A percentile compares a stretch with the other conserved stretches of the same genome.
These are phyloP conservation scores for Penicillium pancosmium DNA, from an alignment of 495 filamentous ascomycete genomes.

Conservation along the genomic window DNA sequence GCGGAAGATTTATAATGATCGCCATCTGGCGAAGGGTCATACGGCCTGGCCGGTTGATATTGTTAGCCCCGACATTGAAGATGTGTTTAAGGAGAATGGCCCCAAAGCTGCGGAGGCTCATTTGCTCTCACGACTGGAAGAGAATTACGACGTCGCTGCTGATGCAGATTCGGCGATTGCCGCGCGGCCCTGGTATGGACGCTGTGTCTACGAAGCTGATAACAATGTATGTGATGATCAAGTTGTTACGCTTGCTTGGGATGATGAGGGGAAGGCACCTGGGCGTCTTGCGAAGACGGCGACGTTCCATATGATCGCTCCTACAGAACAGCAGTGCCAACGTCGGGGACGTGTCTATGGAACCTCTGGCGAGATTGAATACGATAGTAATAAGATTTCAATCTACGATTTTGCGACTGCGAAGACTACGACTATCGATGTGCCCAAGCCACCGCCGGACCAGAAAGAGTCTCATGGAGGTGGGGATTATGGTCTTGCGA, in stretches of 20 bases:
- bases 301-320: slow-evolving; percentile 90
- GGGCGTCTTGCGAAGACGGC: slow-evolving; percentile 73
- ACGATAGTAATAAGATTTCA: slow-evolving; percentile 54
- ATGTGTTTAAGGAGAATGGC: slow-evolving; percentile 35
- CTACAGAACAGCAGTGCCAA: slow-evolving; percentile 83
- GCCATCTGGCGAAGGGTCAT: slow-evolving; percentile 60
- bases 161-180: slow-evolving; percentile 57
- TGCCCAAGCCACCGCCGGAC: slow-evolving; percentile 40
- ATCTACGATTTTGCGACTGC: slow-evolving; percentile 44
- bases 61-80: slow-evolving; percentile 89
- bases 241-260: slow-evolving; percentile 82
- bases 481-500: slow-evolving; percentile 80
- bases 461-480: slow-evolving; percentile 69
- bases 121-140: slow-evolving; percentile 50
- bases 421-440: slow-evolving; percentile 26
- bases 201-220: slow-evolving; percentile 90
- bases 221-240: slow-evolving; percentile 93
- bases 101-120: slow-evolving; percentile 26
- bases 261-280: slow-evolving; percentile 48
- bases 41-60: slow-evolving; percentile 83
- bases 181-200: slow-evolving; percentile 78
- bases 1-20: slow-evolving; percentile 71
- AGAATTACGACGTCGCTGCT: slow-evolving; percentile 63
- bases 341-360: slow-evolving; percentile 84
- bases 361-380: slow-evolving; percentile 79